Evolutionary conservation across 2,329 filamentous ascomycete species (phyloP), one percentile per base, ranked within the genome.

Genomic region (Fusarium sp.): DNA sequence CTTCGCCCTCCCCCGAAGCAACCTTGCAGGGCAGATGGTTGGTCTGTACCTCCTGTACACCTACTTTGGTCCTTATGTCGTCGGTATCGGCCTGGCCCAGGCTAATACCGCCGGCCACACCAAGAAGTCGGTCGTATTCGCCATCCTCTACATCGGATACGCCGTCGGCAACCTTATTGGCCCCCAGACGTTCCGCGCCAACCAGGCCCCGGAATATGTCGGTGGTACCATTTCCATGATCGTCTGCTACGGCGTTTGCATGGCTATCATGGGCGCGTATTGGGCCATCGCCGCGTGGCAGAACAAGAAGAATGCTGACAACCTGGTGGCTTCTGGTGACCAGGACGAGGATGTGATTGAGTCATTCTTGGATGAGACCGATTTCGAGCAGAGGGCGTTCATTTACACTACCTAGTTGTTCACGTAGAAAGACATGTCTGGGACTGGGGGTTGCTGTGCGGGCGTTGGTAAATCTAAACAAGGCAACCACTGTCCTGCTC

Each of bases 81-180:
- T 70, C 11, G 68, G 59, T 14, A 59, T 72, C 35, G 65, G 64
- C 4, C 48, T 72, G 1, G 59, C 70, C 8, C 64, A 72, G 27
- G 68, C 71, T 14, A 84, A 83, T 61, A 82, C 80, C 0, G 79
- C 81, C 1, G 81, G 81, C 2, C 80, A 83, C 62, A 83, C 82
- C 3, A 83, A 83, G 70, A 81, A 85, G 69, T 79, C 79, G 0
- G 86, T 85, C 1, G 77, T 81, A 2, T 87, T 87, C 30, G 79
- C 86, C 32, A 79, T 86, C 18, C 81, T 86, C 7, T 86, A 87
- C 70, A 79, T 87, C 18, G 86, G 85, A 0, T 89, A 80, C 64
- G 77, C 74, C 8, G 66, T 66, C 4, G 81, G 81, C 14, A 85
- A 85, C 64, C 82, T 85, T 64, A 81, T 84, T 23, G 82, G 79